phyloP scores from a whole-genome alignment of 805 yeast species.

The Teunomyces pallodes region DNA sequence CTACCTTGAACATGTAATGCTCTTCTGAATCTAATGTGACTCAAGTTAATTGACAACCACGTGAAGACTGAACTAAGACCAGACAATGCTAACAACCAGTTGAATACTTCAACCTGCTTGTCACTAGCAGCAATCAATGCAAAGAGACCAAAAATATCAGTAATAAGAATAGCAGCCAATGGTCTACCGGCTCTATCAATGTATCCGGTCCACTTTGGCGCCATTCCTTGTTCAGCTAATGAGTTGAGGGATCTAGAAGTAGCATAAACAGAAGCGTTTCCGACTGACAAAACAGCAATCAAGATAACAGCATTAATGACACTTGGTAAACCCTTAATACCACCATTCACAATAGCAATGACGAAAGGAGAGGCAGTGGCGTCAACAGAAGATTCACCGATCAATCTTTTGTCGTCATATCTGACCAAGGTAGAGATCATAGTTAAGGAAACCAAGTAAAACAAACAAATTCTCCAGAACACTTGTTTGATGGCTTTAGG shows the following conservation, averaged over 20 bases:
- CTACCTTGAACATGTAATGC: slow-evolving; percentile 57
- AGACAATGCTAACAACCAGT: slow-evolving; percentile 65
- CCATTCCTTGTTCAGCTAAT: slow-evolving; percentile 60
- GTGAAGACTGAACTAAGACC: slow-evolving; percentile 62
- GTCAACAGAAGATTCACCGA: slow-evolving; percentile 47
- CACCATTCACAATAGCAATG: slow-evolving; percentile 62
- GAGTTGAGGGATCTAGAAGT: slow-evolving; percentile 65
- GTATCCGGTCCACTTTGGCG: slow-evolving; percentile 56
- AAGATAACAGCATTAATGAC: slow-evolving; percentile 67
- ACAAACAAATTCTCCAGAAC: slow-evolving; percentile 39
- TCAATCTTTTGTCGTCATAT: slow-evolving; percentile 21
- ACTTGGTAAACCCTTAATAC: slow-evolving; percentile 60
- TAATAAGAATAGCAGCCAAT: slow-evolving; percentile 49
- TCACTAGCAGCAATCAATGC: slow-evolving; percentile 57
- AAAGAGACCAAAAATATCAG: slow-evolving; percentile 55
- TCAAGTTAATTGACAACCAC: slow-evolving; percentile 59
- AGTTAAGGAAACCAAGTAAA: slow-evolving; percentile 28
- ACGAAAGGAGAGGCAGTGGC: slow-evolving; percentile 77
- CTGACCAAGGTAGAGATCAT: slow-evolving; percentile 24
- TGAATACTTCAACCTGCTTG: slow-evolving; percentile 53
- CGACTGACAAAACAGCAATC: slow-evolving; percentile 67
- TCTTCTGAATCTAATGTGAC: slow-evolving; percentile 59
- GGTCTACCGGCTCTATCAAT: slow-evolving; percentile 70
- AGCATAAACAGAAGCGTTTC: slow-evolving; percentile 66
- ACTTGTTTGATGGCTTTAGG: slow-evolving; percentile 42